Evolutionary conservation across 73 alveolate species (phyloP).

Genomic region (Blepharisma japonicum): DNA sequence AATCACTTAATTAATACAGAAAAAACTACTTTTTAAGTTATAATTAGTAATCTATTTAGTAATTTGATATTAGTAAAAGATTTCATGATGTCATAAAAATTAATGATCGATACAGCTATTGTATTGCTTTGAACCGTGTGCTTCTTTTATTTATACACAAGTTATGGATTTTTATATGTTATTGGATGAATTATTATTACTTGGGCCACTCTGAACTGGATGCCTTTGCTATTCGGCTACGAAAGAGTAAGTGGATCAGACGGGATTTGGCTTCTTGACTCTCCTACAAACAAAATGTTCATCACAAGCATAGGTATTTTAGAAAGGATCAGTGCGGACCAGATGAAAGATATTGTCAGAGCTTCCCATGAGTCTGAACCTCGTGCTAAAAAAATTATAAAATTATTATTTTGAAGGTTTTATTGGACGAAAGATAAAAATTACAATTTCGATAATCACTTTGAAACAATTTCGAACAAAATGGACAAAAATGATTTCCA

Average conservation of each 20-base stretch:
- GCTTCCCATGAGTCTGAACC: slow-evolving; percentile 21
- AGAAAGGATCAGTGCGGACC: not conserved
- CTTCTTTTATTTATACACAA: too few relatives aligned
- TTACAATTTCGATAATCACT: slow-evolving; percentile 1
- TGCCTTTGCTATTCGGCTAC: not conserved
- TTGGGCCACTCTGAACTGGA: not conserved
- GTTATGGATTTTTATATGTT: too few relatives aligned
- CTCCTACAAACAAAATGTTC: not conserved
- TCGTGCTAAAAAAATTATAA: not conserved
- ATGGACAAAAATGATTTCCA: not conserved
- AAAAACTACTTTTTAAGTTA: too few relatives aligned
- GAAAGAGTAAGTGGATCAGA: not conserved
- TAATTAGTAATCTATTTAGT: too few relatives aligned
- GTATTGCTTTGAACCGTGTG: too few relatives aligned
- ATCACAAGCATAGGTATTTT: slow-evolving; percentile 21
- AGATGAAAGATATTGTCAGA: not conserved
- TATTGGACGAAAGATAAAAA: slow-evolving; percentile 1
- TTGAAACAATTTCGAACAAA: not conserved
- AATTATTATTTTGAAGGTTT: not conserved
- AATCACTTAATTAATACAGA: too few relatives aligned
- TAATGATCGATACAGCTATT: too few relatives aligned
- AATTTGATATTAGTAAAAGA: too few relatives aligned
- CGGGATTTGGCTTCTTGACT: not conserved
- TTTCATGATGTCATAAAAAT: too few relatives aligned
- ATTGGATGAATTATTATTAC: not conserved